Evolutionary conservation across 768 basidiomycete species (phyloP), one percentile per base, ranked within the genome.

Genomic region (Crassisporium funariophilum): DNA sequence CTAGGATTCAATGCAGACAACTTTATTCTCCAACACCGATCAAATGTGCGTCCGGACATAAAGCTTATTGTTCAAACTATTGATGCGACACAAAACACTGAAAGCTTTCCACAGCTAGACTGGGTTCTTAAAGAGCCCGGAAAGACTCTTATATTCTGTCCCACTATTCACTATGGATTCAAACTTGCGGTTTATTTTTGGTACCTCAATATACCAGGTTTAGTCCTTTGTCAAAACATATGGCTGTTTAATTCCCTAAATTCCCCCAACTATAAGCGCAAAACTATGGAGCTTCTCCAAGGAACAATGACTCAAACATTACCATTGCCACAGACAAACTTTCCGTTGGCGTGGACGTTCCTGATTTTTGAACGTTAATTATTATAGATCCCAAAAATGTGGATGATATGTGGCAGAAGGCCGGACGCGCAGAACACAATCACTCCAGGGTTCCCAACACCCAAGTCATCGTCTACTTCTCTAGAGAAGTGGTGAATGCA

Each of bases 361-460:
- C 17, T 13, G 39, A 45, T 35, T 36, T 52, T 27, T 34, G 43
- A 35, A 35, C 39, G 31, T 45, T 52, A 5, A 10, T 52, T 21
- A 41, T 52, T 20, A 31, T 42, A 15, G 45, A 41, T 15, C 54
- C 54, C 35, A 47, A 45, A 17, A 35, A 46, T n/a, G 10, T 54
- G 5, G 55, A 60, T 15, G 44, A 54, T 12, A 23, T 53, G 11
- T 34, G 44, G 23, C 59, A 56, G 25, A 59, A 61, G 41, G 49
- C 50, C 3, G 57, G 58, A 17, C 46, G 55, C 2, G 47, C 52
- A 19, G 51, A 52, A 9, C 36, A 49, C 23, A 35, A 54, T 29
- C 25, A 27, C 11, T 3, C 31, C 2, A 35, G n/a, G n/a, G 41
- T 46, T n/a, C 22, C 16, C n/a, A 52, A 52, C 17, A 21, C 59